Percentiles rank a stretch among this genome's conserved stretches.
phyloP scores from a whole-genome alignment of 73 alveolate species.

The Paramecium caudatum region DNA sequence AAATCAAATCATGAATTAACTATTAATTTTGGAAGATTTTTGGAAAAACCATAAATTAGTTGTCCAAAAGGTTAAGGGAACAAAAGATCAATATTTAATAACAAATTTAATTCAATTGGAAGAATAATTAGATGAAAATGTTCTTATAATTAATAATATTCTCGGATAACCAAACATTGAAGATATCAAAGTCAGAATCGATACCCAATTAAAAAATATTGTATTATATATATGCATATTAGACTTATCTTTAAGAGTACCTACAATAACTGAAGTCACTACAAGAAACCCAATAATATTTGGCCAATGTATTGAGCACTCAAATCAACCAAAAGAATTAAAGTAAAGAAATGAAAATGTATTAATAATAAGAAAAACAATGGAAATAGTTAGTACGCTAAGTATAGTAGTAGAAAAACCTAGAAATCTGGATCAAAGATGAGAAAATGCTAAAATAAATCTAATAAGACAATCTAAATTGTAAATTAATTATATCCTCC shows the following conservation, averaged over 20 bases:
- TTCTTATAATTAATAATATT: background rate
- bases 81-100: background rate
- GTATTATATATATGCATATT: too few species aligned
- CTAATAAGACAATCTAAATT: background rate
- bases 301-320: background rate
- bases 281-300: background rate
- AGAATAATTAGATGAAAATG: background rate
- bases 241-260: background rate
- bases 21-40: background rate
- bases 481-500: background rate
- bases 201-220: background rate
- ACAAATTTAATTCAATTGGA: background rate
- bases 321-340: background rate
- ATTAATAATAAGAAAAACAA: background rate
- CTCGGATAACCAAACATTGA: conserved; percentile 30
- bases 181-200: background rate
- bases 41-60: conserved; percentile 5
- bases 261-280: background rate
- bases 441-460: background rate
- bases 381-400: conserved; percentile 4
- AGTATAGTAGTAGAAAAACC: background rate
- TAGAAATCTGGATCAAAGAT: conserved; percentile 27
- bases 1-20: background rate
- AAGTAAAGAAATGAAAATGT: conserved; percentile 19
- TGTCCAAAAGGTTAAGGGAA: background rate